Conservation (phyloP, 2,329 filamentous ascomycete species). For the Escovopsis weberi region DNA sequence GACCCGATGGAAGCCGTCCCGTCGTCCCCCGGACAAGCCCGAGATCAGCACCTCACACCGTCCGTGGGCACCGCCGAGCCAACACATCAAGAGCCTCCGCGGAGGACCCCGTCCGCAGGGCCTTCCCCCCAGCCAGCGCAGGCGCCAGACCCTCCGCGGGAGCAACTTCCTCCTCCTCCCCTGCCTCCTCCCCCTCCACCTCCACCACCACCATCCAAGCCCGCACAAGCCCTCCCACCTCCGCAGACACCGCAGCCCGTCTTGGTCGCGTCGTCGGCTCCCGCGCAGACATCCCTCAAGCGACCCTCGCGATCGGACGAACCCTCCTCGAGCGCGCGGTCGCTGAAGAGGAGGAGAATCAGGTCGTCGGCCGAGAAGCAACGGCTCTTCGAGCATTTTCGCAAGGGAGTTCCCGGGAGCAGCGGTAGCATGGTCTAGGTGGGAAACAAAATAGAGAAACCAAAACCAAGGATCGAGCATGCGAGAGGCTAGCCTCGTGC, state of each 20-base stretch:
- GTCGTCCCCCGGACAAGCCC: too few species aligned
- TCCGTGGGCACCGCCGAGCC: too few species aligned
- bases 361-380: constrained; percentile 11
- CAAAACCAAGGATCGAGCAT: too few species aligned
- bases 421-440: neutral
- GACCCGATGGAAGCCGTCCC: neutral
- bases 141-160: neutral
- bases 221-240: neutral
- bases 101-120: neutral
- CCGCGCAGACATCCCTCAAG: constrained; percentile 6
- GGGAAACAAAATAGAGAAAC: too few species aligned
- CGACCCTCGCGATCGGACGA: constrained; percentile 12
- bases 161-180: neutral
- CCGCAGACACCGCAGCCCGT: constrained; percentile 1
- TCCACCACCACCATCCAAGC: neutral
- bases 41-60: too few species aligned
- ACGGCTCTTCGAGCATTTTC: constrained; percentile 14
- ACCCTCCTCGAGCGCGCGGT: constrained; percentile 6
- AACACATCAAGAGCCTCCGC: too few species aligned
- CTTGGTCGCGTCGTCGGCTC: constrained; percentile 6
- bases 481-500: too few species aligned
- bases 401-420: constrained; percentile 8
- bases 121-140: neutral
- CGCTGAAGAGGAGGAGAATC: constrained; percentile 5
- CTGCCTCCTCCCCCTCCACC: neutral